phyloP scores from a whole-genome alignment of 331 rosid species.

The Telfairia occidentalis region DNA sequence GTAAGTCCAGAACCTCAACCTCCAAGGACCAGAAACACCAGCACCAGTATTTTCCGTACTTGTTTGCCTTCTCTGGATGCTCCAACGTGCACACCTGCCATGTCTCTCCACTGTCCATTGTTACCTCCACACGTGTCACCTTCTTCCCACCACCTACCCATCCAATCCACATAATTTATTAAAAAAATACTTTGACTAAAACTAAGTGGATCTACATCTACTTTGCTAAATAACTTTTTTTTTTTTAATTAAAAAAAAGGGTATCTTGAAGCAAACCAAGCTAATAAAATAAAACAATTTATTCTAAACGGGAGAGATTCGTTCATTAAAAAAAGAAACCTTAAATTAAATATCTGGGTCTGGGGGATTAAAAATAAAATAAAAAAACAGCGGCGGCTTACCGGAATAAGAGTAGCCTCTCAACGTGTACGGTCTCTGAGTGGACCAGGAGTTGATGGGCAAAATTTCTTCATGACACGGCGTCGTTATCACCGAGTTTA shows the following conservation, averaged over 20 bases:
- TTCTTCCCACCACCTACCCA: constrained; percentile 75
- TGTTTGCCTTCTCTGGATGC: constrained; percentile 55
- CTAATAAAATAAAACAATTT: neutral
- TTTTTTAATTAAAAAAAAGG: too few species aligned
- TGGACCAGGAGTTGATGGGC: constrained; percentile 56
- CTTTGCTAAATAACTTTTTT: neutral
- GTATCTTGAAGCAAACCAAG: too few species aligned
- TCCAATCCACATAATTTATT: neutral
- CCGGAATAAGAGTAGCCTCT: constrained; percentile 83
- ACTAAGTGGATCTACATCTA: neutral
- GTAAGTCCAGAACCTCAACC: constrained; percentile 49
- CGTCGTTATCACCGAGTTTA: constrained; percentile 76
- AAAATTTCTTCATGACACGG: constrained; percentile 76
- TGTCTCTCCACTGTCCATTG: constrained; percentile 65
- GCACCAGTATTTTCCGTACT: constrained; percentile 78
- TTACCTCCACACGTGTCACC: constrained; percentile 84
- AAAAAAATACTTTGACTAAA: neutral
- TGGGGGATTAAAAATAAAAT: too few species aligned
- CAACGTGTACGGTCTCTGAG: constrained; percentile 45
- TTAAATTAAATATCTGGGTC: too few species aligned
- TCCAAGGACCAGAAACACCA: constrained; percentile 95
- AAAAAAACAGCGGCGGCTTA: constrained; percentile 4
- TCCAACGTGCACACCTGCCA: constrained; percentile 62
- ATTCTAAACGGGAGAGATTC: neutral
- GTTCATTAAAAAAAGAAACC: neutral